Evolutionary conservation across 345 rosid species (phyloP).

Genomic region (Populus tremula): DNA sequence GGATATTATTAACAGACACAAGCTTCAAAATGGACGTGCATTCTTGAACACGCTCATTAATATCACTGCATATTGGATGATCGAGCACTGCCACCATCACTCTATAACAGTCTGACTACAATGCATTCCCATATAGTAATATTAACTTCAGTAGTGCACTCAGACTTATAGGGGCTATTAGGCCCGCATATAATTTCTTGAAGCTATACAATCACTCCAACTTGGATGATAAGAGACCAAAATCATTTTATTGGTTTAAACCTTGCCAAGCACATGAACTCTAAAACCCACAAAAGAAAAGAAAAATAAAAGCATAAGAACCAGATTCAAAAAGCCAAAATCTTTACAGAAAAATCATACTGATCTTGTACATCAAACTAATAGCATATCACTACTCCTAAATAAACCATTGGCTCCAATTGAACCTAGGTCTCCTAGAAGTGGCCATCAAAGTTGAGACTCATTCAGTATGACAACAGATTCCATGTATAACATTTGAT

Average conservation of each 20-base stretch:
- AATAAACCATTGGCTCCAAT: background rate
- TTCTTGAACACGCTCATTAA: slow-evolving; percentile 1
- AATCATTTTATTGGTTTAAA: background rate
- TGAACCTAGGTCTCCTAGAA: background rate
- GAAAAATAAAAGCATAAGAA: background rate
- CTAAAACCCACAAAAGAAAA: background rate
- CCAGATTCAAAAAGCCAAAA: background rate
- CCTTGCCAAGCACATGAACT: background rate
- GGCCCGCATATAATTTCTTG: background rate
- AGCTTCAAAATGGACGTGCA: background rate
- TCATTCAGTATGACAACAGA: background rate
- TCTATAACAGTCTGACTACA: background rate
- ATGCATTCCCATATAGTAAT: background rate
- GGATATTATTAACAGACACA: background rate
- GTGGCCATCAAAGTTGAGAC: background rate
- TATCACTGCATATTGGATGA: background rate
- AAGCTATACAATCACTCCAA: background rate
- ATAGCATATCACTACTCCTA: background rate
- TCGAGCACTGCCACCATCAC: background rate
- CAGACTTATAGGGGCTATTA: background rate
- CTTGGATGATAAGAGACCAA: background rate
- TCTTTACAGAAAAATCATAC: no score
- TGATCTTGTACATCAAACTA: background rate
- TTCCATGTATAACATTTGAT: background rate
- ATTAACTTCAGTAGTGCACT: background rate